These are phyloP conservation scores for Cicer pinnatifidum DNA, from an alignment of 306 rosid genomes.

Conservation along the genomic window DNA sequence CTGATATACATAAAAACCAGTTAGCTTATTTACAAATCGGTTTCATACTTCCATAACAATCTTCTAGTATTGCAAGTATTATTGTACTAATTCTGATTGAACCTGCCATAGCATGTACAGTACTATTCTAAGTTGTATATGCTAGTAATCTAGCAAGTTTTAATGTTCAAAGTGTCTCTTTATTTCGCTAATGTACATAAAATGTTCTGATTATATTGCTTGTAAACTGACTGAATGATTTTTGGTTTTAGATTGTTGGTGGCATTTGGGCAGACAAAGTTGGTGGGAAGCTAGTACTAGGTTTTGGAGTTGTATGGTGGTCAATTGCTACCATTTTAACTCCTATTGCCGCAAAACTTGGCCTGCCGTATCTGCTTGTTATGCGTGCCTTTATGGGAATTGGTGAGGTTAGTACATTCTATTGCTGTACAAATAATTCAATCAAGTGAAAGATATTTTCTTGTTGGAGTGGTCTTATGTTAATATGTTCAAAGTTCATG, in stretches of 20 bases:
- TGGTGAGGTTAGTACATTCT: conserved; percentile 81
- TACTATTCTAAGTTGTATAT: conserved; percentile 11
- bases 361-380: conserved; percentile 84
- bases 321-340: conserved; percentile 88
- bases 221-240: conserved; percentile 42
- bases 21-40: conserved; percentile 28
- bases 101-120: conserved; percentile 12
- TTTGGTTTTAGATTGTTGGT: conserved; percentile 70
- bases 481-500: conserved; percentile 22
- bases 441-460: conserved; percentile 27
- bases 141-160: conserved; percentile 35
- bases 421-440: conserved; percentile 26
- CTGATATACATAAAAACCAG: conserved; percentile 7
- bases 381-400: conserved; percentile 97
- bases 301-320: conserved; percentile 98
- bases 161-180: conserved; percentile 26
- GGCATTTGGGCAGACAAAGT: conserved; percentile 99
- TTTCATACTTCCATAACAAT: conserved; percentile 10
- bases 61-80: conserved; percentile 19
- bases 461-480: conserved; percentile 23
- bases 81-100: conserved; percentile 24
- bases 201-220: conserved; percentile 20
- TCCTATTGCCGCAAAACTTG: conserved; percentile 85
- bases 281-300: conserved; percentile 91
- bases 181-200: conserved; percentile 17